Percentiles rank a stretch among this genome's conserved stretches.
phyloP scores from a whole-genome alignment of 306 rosid genomes.

The Rosa lucieae region DNA sequence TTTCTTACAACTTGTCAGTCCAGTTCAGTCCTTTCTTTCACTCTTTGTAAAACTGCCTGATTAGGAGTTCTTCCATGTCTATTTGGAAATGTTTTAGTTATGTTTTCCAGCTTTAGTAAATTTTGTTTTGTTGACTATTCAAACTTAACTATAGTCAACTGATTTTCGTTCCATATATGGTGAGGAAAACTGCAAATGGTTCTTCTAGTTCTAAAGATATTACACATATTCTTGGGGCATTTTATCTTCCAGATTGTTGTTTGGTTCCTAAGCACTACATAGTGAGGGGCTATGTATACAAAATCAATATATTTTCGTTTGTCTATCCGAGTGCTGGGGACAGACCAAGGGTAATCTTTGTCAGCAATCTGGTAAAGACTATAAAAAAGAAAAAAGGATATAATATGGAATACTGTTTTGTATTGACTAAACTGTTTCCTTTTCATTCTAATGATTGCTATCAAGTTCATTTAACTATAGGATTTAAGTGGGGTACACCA shows the following conservation, averaged over 20 bases:
- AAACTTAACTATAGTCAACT: neutral
- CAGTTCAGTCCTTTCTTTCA: neutral
- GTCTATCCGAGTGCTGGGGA: neutral
- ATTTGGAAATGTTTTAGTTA: neutral
- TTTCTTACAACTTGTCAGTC: neutral
- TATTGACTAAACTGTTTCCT: neutral
- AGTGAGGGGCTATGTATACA: neutral
- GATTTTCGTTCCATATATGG: neutral
- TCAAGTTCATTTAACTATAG: neutral
- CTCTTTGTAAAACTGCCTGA: neutral
- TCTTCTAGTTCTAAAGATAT: neutral
- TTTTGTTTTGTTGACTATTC: conserved; percentile 2
- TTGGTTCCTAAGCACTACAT: too few relatives aligned
- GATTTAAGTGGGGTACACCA: neutral
- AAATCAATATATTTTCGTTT: neutral
- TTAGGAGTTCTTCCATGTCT: conserved; percentile 5
- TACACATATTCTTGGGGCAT: neutral
- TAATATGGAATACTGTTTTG: neutral
- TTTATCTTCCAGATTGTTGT: neutral
- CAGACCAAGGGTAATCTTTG: neutral
- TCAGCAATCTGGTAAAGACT: neutral
- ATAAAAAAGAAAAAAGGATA: neutral
- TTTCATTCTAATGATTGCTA: neutral
- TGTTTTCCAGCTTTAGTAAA: conserved; percentile 1
- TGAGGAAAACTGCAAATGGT: neutral